Base-by-base conservation (phyloP, 2,329 filamentous ascomycete species). In the Aureobasidium subglaciale region DNA sequence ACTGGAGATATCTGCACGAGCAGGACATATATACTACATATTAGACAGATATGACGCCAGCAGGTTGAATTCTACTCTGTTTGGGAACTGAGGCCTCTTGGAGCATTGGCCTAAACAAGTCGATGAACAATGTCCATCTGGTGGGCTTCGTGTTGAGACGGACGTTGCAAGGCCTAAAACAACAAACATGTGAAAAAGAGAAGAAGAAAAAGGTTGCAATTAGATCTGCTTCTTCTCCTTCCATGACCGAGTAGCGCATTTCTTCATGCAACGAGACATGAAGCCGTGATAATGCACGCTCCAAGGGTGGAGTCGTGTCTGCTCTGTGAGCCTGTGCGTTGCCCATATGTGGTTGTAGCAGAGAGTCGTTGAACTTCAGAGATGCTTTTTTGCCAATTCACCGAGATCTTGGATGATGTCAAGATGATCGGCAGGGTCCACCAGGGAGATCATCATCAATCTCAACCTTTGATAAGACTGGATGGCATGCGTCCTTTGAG, bases 401-500 rank as follows among this genome's bases (percentile, higher is more conserved):
- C 40, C 40, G 40, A 43, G 40, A 43, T 43, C 40, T 27, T 43
- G 40, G 40, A 43, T 43, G 40, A 43, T 43, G 40, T 43, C 40
- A 43, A 29, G 40, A n/a, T 43, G 40, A 43, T 29, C 40, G 40
- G 29, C 40, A 43, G 40, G 40, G 40, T 43, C 24, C n/a, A 11
- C 5, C 24, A 29, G 8, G 40, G 24, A 29, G 40, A 16, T 43
- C 40, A 32, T 18, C 29, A 10, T 22, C 5, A 32, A 32, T 10
- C 24, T 16, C 40, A 27, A 27, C 40, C 15, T n/a, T 43, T 27
- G n/a, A 6, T 29, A 18, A 16, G 24, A 22, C 24, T 3, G 24
- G n/a, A n/a, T 16, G 11, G 9, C 3, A 6, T 11, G 5, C 24
- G 8, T 29, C 22, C 4, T 3, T 13, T 5, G n/a, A 18, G 15